Evolutionary conservation across 176 grass and related monocot species (phyloP), one percentile per base, ranked within the genome.

Genomic region (Panicum miliaceum): DNA sequence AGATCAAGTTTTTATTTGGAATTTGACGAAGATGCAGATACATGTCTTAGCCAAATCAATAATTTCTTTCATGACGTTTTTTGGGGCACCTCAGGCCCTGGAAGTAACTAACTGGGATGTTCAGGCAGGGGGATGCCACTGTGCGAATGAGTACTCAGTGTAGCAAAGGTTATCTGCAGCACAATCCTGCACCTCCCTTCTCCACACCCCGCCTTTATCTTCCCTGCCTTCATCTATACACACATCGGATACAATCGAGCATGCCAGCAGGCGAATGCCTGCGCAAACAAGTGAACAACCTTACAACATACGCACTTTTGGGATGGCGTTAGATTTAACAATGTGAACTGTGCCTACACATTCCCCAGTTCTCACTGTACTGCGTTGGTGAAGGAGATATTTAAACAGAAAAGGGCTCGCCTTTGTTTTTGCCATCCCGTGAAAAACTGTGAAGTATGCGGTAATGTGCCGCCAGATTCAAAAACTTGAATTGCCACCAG

Each of bases 371-470:
- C 60, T 70, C 19, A 7, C 61, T 43, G 53, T 48, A 20, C 18
- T 64, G 67, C 14, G 68, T 51, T 51, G 69, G 59, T 68, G 41
- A 9, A 60, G 27, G 22, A 26, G 62, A 70, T 68, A 47, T 81
- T 64, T 77, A 82, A 59, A 68, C 16, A 38, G 2, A 42, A 65
- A 76, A 76, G 38, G 11, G 20, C 14, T 3, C 54, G 25, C 20
- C 32, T 54, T 48, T 48, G 50, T 60, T 78, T 10, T 22, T 26
- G 13, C 7, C 20, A 20, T 42, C 22, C n/a, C 54, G 51, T 72
- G 46, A 20, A 78, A 73, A 62, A 12, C 26, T 58, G 32, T 22
- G 6, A 76, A 48, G 15, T 32, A 60, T 51, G 9, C 11, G 18
- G 6, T 12, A n/a, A 45, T n/a, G 13, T 0, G 7, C 37, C 27